Evolutionary conservation across 2,329 filamentous ascomycete species (phyloP), one percentile per base, ranked within the genome.

Genomic region (Chaetomium sp.): DNA sequence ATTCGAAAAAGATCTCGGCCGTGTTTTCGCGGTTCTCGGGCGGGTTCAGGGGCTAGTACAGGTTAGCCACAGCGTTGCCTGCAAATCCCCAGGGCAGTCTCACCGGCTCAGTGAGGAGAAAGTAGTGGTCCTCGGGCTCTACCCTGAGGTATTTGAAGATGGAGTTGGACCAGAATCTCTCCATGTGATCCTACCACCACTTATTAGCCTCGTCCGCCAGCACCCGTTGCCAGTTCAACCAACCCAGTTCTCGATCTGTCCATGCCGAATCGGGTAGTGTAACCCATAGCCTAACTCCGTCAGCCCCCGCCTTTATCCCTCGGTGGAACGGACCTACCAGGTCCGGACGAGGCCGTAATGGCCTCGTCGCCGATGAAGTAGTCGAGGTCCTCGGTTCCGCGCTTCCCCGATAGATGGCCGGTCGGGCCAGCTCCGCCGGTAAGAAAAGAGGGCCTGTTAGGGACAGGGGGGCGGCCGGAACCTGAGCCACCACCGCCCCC

Each of bases 91-190:
- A 45, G 33, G n/a, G 19, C 9, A 21, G 38, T 31, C 70, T 67
- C 31, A 97, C 93, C 66, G 95, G 95, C 78, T 99, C 95, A 67
- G 95, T 99, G 66, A 99, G 88, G 68, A 99, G 88, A 79, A 99
- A 99, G 82, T 97, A 93, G 79, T 99, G 95, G 77, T 99, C 95
- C 81, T 99, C 95, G 33, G 95, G 95, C 80, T 99, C 95, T 71
- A 99, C 95, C 73, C 95, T 88, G 60, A 99, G 86, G 76, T 99
- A 99, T 79, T 99, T 99, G 87, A 99, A 99, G 81, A 99, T 99
- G 69, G 95, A 99, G 82, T 98, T 98, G 71, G 96, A 98, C 95
- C 95, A 99, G 82, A 98, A 99, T 69, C 95, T 90, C 79, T 99
- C 95, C 95, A 99, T 99, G 74, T 97, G 92, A 80, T 99, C 95